Evolutionary conservation across 169 alveolate genomes (phyloP), one percentile per base, ranked within the genome.

Genomic region (Cryptosporidium viatorum): DNA sequence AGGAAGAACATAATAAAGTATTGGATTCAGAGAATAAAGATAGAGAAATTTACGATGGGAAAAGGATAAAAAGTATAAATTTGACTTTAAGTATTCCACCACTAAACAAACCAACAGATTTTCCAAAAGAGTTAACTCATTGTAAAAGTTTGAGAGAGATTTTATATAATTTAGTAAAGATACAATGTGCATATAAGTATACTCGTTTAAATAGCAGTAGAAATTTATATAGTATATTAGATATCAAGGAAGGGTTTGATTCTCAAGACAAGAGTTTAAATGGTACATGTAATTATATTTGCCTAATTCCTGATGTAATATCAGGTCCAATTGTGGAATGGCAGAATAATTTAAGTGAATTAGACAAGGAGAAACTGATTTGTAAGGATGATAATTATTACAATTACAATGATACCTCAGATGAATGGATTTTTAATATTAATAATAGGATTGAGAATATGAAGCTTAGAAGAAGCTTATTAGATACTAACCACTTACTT

Each of bases 51-150:
- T 52, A 9, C 3, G 37, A 50, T 26, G 31, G 14, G 33, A 59
- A 21, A 65, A 80, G 33, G 33, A 29, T 80, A 62, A 37, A 23
- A 29, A 62, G 50, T 41, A 65, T 80, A 26, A 59, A 37, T 21
- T 48, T 80, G 4, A 43, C 89, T 37, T 29, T 80, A 48, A 80
- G 75, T 29, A 48, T 80, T 26, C 89, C 89, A 26, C 89, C 89
- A 23, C 29, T 80, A 43, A 37, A 4, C 70, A 65, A 62, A 45
- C 75, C 89, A 23, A 33, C 31, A 18, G 89, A 80, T 60, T 80
- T 80, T 65, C 89, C 89, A 41, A 65, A 16, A 33, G 89, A 80
- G 37, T 21, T 59, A 21, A 41, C 18, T 39, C 75, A 80, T 8
- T 62, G 89, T 41, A 80, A 43, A 29, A 80, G 55, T 80, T 33